phyloP scores from a whole-genome alignment of 2,329 filamentous ascomycete species.

The Zarea fungicola region DNA sequence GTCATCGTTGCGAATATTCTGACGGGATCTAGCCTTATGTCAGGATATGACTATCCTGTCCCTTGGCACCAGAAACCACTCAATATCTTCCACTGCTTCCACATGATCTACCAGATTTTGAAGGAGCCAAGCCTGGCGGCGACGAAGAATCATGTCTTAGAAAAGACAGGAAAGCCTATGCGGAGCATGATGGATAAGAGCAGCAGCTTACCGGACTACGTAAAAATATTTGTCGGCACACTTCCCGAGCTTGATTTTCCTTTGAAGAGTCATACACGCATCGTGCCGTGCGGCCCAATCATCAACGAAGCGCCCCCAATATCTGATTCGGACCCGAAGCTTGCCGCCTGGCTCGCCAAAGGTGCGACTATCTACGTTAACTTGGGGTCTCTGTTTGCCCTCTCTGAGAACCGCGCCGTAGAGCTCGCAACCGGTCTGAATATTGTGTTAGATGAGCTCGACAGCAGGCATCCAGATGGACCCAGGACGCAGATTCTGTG shows the following conservation, averaged over 20 bases:
- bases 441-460: conserved; percentile 26
- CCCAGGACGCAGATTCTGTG: conserved; percentile 26
- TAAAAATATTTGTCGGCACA: conserved; percentile 24
- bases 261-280: conserved; percentile 31
- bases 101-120: conserved; percentile 18
- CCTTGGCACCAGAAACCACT: conserved; percentile 36
- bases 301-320: conserved; percentile 30
- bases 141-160: conserved; percentile 14
- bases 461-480: not conserved
- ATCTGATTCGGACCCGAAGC: conserved; percentile 31
- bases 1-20: not conserved
- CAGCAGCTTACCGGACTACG: conserved; percentile 12
- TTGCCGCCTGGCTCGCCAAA: conserved; percentile 37
- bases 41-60: conserved; percentile 41
- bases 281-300: conserved; percentile 43
- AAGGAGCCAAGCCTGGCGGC: conserved; percentile 14
- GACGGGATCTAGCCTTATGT: conserved; percentile 31
- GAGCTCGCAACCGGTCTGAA: conserved; percentile 35
- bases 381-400: conserved; percentile 36
- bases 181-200: conserved; percentile 20
- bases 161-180: conserved; percentile 16
- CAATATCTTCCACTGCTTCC: conserved; percentile 35
- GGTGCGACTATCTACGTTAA: conserved; percentile 44
- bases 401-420: conserved; percentile 28
- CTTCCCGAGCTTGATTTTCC: conserved; percentile 35